Base-by-base conservation (phyloP, 164 flowering plant genomes). In the Berberis thunbergii region DNA sequence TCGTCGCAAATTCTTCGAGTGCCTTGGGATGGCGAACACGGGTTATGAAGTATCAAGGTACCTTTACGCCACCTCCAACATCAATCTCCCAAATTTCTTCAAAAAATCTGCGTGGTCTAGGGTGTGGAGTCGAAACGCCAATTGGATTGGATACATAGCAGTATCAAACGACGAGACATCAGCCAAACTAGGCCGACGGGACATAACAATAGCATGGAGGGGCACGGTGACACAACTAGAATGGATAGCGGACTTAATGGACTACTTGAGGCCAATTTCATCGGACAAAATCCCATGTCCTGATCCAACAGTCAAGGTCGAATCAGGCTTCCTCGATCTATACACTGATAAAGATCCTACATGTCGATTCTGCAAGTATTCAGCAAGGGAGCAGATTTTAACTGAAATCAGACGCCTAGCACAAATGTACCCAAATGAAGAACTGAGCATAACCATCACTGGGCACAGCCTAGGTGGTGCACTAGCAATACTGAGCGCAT, bases 131-230 rank as follows among this genome's bases (percentile, higher is more conserved):
- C 63, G 56, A 50, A 67, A 75, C 56, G 92, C 95, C 2, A 89
- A 89, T 58, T 92, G 98, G 98, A 87, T 89, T 13, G 98, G 98
- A 1, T 92, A 83, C 70, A 82, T 92, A 6, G 85, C 95, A 0
- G 93, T 89, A 3, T 81, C 96, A 1, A 73, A 80, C 69, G 96
- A 92, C 45, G 91, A 82, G 2, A 79, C 75, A 0, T 48, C 87
- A 1, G 59, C n/a, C 13, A 71, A 67, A 1, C 49, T 92, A 6
- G 98, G 98, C 2, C 89, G 98, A 4, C 82, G 98, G 0, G 96
- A 89, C 75, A 84, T 92, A 41, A 60, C 77, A 44, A 71, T 89
- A 4, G 85, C 91, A 0, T 89, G 96, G 96, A 57, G 98, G 26
- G 98, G 98, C 6, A 92, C 98, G 1, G 91, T 86, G 52, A 89